Percentiles rank a stretch among this genome's conserved stretches.
Conservation (phyloP, 305 asterid genomes). For the Plantago coronopus region DNA sequence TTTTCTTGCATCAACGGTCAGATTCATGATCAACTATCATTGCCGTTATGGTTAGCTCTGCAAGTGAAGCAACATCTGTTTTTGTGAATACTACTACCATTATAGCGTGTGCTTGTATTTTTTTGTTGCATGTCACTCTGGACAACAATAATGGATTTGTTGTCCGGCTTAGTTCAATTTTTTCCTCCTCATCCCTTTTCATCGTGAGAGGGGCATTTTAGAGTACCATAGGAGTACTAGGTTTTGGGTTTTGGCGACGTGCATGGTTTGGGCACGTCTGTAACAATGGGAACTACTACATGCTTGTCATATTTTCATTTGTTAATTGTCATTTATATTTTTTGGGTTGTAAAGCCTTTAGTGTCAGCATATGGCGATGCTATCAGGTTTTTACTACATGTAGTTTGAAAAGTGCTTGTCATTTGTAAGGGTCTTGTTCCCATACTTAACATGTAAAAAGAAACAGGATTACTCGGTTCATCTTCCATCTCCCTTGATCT, state of each 20-base stretch:
- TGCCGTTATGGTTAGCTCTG: not conserved
- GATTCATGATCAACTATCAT: constrained; percentile 34
- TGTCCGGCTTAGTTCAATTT: constrained; percentile 42
- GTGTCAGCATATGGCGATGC: not conserved
- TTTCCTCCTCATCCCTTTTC: constrained; percentile 37
- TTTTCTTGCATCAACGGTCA: constrained; percentile 73
- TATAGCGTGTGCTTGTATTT: constrained; percentile 18
- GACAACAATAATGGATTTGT: constrained; percentile 34
- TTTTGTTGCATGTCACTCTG: constrained; percentile 38
- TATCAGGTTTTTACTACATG: constrained; percentile 4
- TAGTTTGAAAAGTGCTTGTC: constrained; percentile 9
- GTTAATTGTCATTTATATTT: constrained; percentile 9
- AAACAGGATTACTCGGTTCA: not conserved
- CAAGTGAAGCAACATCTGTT: not conserved
- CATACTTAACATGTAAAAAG: not conserved
- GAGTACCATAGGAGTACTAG: constrained; percentile 10
- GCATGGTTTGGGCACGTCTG: constrained; percentile 11
- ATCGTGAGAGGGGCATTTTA: constrained; percentile 35
- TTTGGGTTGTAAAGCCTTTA: constrained; percentile 42
- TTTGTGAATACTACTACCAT: not conserved
- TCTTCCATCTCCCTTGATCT: not conserved
- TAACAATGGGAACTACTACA: constrained; percentile 2
- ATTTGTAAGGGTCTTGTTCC: constrained; percentile 1
- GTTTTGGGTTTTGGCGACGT: not conserved
- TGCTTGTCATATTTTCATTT: constrained; percentile 2